Evolutionary conservation across 108 stramenopile genomes (phyloP).

Genomic region (Schizochytrium sp.): DNA sequence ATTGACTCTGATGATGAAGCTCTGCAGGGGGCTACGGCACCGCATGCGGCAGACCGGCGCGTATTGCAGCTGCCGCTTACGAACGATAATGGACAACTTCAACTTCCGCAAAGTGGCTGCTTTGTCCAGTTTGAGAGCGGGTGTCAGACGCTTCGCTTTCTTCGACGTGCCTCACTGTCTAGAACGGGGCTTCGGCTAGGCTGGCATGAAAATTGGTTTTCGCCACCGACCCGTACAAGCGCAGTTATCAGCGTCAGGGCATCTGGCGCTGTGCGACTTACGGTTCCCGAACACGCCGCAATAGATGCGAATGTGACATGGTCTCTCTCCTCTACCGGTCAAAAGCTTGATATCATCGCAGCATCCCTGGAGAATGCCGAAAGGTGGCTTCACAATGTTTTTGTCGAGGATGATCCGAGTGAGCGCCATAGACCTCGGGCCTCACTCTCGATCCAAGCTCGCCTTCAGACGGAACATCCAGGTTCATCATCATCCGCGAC

Average conservation of each 20-base stretch:
- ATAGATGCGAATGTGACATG: too few species aligned
- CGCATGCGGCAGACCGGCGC: not conserved
- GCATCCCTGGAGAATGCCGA: not conserved
- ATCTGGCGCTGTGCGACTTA: too few species aligned
- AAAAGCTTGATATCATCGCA: too few species aligned
- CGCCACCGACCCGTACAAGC: not conserved
- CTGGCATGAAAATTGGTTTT: not conserved
- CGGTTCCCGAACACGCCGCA: too few species aligned
- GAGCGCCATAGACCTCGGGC: not conserved
- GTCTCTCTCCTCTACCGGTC: too few species aligned
- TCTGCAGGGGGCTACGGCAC: too few species aligned
- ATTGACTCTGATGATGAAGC: too few species aligned
- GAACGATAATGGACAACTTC: not conserved
- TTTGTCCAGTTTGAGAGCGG: not conserved
- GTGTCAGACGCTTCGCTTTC: not conserved
- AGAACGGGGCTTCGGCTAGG: not conserved
- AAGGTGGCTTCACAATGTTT: not conserved
- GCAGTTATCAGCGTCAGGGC: too few species aligned
- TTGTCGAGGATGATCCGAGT: not conserved
- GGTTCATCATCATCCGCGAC: not conserved
- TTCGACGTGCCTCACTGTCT: not conserved
- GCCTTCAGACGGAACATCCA: not conserved
- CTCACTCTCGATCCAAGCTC: not conserved
- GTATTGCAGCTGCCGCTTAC: not conserved
- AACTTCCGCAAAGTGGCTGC: not conserved